Evolutionary conservation across 345 rosid species (phyloP), one percentile per base, ranked within the genome.

Genomic region (Zanthoxylum bungeanum): DNA sequence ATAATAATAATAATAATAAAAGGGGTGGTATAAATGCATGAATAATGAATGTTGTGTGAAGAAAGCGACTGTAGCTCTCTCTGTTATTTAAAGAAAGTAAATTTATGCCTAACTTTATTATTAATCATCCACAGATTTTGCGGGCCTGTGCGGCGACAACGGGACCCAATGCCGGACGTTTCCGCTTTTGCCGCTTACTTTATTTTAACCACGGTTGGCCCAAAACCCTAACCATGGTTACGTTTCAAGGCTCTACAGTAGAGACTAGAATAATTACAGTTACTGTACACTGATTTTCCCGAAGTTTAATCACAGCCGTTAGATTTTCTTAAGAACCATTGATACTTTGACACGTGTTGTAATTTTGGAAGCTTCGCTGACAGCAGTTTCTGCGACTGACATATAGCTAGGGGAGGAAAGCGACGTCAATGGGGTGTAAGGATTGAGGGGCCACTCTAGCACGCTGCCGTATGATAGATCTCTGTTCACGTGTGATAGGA

Each of bases 121-220:
- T n/a, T 53, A 44, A 14, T 27, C 52, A 30, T 68, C 71, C 68
- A 73, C 73, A 70, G 80, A 19, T 33, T 39, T 57, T 73, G 78
- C 73, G 68, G 78, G 83, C 30, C 80, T 46, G 64, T 70, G 78
- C 46, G 33, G 28, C 69, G 78, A 77, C 78, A 71, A 25, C 24
- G 76, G 78, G 84, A 74, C 81, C 80, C 78, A 70, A 42, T 70
- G 84, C 68, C 76, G 76, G 81, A 24, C 44, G 64, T 39, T 63
- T 76, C 80, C 76, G 68, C 74, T 71, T 70, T 73, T 70, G 71
- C 78, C 78, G 74, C 71, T 70, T 59, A 61, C 66, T 49, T 69
- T 39, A 33, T 4, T 4, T 5, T 39, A 17, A 31, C 73, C 4
- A 49, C 24, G 40, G 63, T 58, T 58, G 31, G 10, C 19, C 5